These are phyloP conservation scores for Lepidium sativum DNA, from an alignment of 345 rosid genomes.

Conservation along the genomic window DNA sequence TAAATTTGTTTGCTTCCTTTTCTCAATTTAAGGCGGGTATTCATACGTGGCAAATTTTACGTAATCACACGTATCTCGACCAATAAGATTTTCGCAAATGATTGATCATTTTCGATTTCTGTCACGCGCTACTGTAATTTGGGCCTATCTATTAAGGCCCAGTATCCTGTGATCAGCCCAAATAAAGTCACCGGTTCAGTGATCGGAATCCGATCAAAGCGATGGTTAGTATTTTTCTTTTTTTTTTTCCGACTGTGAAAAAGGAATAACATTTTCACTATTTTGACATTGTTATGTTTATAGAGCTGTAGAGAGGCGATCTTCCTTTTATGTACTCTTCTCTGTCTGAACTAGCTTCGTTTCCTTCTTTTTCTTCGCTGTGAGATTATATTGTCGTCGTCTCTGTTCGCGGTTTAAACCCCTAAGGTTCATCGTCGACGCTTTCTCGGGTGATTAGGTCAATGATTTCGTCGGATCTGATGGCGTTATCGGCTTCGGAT, in stretches of 20 bases:
- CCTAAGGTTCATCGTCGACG: constrained; percentile 15
- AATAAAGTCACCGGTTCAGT: not conserved
- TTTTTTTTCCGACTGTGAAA: constrained; percentile 11
- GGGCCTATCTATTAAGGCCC: not conserved
- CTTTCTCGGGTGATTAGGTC: constrained; percentile 8
- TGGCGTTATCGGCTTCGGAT: constrained; percentile 94
- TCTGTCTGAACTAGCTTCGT: not conserved
- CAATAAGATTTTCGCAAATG: constrained; percentile 48
- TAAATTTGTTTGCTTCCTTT: constrained; percentile 35
- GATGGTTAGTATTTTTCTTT: not conserved
- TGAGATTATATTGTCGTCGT: constrained; percentile 7
- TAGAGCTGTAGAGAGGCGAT: constrained; percentile 2
- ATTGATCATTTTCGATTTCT: not conserved
- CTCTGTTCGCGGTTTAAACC: not conserved
- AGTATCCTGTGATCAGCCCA: not conserved
- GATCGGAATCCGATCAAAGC: constrained; percentile 18
- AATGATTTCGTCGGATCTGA: constrained; percentile 31
- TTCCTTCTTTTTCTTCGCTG: not conserved
- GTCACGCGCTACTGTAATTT: constrained; percentile 5
- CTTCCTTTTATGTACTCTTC: not conserved
- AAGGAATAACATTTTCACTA: not conserved
- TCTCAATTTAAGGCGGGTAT: constrained; percentile 14
- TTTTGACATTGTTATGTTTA: not conserved
- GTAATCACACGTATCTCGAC: constrained; percentile 42
- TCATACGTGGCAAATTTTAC: constrained; percentile 47